phyloP scores from a whole-genome alignment of 176 grass and related monocot species.

The Carex scoparia region DNA sequence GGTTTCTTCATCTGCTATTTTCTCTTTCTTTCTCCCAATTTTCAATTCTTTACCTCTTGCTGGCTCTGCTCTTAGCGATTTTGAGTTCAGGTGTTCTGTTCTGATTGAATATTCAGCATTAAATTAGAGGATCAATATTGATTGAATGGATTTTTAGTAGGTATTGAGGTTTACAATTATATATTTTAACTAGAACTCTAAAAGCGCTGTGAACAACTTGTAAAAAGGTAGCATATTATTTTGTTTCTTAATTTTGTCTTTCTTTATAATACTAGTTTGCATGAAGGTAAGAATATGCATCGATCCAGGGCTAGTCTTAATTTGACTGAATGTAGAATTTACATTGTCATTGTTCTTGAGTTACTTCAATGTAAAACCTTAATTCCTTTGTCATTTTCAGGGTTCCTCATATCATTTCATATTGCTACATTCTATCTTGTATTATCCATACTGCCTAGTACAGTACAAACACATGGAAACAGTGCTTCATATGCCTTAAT shows the following conservation, averaged over 20 bases:
- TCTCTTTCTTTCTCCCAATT: neutral
- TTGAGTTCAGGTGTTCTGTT: neutral
- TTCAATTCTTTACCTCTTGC: neutral
- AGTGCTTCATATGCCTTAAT: neutral
- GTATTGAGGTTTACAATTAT: neutral
- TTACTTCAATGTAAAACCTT: neutral
- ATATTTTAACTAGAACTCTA: neutral
- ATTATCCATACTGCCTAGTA: neutral
- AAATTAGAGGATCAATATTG: neutral
- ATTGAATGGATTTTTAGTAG: neutral
- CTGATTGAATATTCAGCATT: neutral
- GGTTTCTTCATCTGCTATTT: slow-evolving; percentile 24
- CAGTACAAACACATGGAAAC: neutral
- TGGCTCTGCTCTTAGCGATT: neutral
- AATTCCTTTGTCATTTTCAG: neutral
- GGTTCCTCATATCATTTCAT: neutral
- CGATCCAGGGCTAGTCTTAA: neutral
- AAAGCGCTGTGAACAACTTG: neutral
- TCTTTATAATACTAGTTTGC: neutral
- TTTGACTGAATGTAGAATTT: neutral
- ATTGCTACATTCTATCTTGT: neutral
- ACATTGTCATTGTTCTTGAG: neutral
- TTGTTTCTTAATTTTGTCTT: neutral
- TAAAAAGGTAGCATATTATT: too few species aligned
- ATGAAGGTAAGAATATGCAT: neutral